These are phyloP conservation scores for Paraphoma chrysanthemicola DNA, from an alignment of 2,329 filamentous ascomycete species.

Conservation along the genomic window DNA sequence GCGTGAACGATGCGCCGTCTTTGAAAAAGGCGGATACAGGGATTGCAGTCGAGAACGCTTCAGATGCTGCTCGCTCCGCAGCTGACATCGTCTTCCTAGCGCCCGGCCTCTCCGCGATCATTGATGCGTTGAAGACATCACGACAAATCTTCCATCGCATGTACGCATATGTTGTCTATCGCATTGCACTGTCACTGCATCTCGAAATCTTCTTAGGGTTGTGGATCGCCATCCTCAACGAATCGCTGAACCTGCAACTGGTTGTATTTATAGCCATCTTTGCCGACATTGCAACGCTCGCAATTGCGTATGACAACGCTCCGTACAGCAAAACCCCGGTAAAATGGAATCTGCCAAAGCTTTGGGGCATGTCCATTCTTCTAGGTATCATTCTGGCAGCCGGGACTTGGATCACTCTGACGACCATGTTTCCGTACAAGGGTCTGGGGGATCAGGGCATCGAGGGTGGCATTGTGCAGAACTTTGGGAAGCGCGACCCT, in stretches of 20 bases:
- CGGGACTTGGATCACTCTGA: conserved; percentile 88
- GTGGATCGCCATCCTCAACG: conserved; percentile 89
- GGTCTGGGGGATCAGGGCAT: conserved; percentile 57
- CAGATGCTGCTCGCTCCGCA: conserved; percentile 87
- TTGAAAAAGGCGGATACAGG: conserved; percentile 96
- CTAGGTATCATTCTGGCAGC: conserved; percentile 81
- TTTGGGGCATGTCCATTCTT: conserved; percentile 90
- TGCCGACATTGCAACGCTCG: conserved; percentile 88
- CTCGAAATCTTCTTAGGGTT: conserved; percentile 90
- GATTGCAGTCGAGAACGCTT: conserved; percentile 92
- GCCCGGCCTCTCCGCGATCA: conserved; percentile 89
- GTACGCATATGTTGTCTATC: conserved; percentile 95
- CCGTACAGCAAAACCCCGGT: conserved; percentile 85
- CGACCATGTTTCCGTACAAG: conserved; percentile 72
- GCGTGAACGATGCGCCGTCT: conserved; percentile 92
- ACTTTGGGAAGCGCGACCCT: conserved; percentile 81
- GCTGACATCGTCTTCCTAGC: conserved; percentile 95
- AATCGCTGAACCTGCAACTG: conserved; percentile 81
- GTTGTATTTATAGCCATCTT: conserved; percentile 96
- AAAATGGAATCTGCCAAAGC: conserved; percentile 94
- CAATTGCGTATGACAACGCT: conserved; percentile 92
- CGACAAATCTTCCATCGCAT: conserved; percentile 97
- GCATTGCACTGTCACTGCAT: conserved; percentile 90
- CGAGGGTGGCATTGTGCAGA: conserved; percentile 86
- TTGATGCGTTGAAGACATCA: conserved; percentile 89